Evolutionary conservation across 805 yeast species (phyloP).

Genomic region (Cyberlindnera amylophila): DNA sequence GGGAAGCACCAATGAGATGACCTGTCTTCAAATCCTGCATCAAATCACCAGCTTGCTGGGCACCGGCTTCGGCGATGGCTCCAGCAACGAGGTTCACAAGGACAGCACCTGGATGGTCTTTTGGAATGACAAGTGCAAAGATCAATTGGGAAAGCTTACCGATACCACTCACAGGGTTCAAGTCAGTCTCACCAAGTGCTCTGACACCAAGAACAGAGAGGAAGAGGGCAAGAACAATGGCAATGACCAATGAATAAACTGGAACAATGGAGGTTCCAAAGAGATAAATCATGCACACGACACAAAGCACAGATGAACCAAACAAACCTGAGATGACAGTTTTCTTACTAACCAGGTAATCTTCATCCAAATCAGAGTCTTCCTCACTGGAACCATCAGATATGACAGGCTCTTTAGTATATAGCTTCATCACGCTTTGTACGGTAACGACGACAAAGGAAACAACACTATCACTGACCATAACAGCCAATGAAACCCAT

Average conservation of each 20-base stretch:
- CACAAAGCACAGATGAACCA: conserved; percentile 63
- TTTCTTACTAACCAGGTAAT: conserved; percentile 46
- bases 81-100: conserved; percentile 89
- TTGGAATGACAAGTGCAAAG: conserved; percentile 79
- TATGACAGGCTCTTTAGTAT: background rate
- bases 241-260: conserved; percentile 58
- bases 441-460: conserved; percentile 63
- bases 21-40: conserved; percentile 98
- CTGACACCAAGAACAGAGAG: conserved; percentile 85
- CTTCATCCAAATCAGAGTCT: conserved; percentile 32
- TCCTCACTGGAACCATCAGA: conserved; percentile 17
- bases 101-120: conserved; percentile 72
- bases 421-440: conserved; percentile 35
- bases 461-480: conserved; percentile 88
- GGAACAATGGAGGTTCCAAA: conserved; percentile 70
- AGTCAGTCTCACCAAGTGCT: conserved; percentile 94
- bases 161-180: conserved; percentile 95
- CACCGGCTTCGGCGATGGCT: conserved; percentile 97
- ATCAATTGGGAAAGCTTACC: conserved; percentile 90
- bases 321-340: conserved; percentile 58
- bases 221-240: conserved; percentile 71
- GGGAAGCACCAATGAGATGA: conserved; percentile 85
- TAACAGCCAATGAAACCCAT: conserved; percentile 89
- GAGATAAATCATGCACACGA: conserved; percentile 57
- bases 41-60: conserved; percentile 97